Conservation (phyloP, 225 moss, liverwort and hornwort genomes). For the Polytrichum formosum region DNA sequence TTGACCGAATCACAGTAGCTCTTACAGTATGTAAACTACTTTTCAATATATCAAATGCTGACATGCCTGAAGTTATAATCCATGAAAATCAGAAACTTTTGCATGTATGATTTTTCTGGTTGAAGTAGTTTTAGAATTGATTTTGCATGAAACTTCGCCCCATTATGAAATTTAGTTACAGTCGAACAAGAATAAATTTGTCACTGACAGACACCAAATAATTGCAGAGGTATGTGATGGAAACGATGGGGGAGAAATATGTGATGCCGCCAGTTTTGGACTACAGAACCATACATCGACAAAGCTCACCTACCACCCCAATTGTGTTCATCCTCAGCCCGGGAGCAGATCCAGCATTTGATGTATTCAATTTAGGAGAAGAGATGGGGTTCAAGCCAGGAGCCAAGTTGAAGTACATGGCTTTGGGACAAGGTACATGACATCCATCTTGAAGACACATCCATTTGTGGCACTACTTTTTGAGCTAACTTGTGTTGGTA, state of each 20-base stretch:
- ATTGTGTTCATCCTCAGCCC: constrained; percentile 95
- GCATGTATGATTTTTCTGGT: too few species aligned
- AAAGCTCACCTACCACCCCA: constrained; percentile 81
- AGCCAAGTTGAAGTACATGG: constrained; percentile 91
- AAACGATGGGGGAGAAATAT: constrained; percentile 83
- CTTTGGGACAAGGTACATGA: constrained; percentile 68
- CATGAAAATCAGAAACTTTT: too few species aligned
- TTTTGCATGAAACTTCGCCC: too few species aligned
- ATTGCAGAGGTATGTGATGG: constrained; percentile 76
- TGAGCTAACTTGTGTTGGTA: too few species aligned
- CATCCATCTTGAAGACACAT: too few species aligned
- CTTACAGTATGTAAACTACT: constrained; percentile 50
- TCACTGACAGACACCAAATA: too few species aligned
- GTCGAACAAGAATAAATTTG: too few species aligned
- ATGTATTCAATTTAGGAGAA: constrained; percentile 92
- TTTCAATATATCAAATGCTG: constrained; percentile 17
- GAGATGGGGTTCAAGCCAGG: constrained; percentile 85
- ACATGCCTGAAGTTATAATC: constrained; percentile 23
- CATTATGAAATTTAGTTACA: too few species aligned
- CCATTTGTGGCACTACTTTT: too few species aligned
- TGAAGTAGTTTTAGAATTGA: too few species aligned
- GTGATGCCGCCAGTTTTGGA: constrained; percentile 82
- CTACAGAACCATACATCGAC: constrained; percentile 68
- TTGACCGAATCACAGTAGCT: constrained; percentile 86
- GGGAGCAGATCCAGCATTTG: constrained; percentile 92